Percentiles rank a stretch among this genome's conserved stretches.
phyloP scores from a whole-genome alignment of 2,329 filamentous ascomycete genomes.

The Ascochyta rabiei region DNA sequence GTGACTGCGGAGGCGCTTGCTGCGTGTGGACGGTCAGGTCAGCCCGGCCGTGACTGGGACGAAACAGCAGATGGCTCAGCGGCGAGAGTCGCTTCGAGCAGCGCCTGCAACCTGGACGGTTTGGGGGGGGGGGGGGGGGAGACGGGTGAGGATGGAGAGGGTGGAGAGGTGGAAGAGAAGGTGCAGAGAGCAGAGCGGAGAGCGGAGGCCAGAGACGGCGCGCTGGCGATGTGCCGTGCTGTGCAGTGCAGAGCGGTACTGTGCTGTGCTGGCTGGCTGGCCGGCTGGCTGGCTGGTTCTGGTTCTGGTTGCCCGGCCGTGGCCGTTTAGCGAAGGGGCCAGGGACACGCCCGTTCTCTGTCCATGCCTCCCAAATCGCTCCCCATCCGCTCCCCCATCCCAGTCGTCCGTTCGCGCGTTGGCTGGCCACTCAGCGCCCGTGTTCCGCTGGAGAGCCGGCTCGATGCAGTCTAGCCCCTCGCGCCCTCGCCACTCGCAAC shows the following conservation, averaged over 20 bases:
- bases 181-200: slow-evolving; percentile 11
- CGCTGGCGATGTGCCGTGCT: slow-evolving; percentile 12
- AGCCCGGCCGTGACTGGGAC: slow-evolving; percentile 25
- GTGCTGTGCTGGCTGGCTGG: too few relatives aligned
- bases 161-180: slow-evolving; percentile 18
- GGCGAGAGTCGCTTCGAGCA: slow-evolving; percentile 27
- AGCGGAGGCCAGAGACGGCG: not conserved
- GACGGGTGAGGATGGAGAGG: slow-evolving; percentile 13
- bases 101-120: slow-evolving; percentile 26
- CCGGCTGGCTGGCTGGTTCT: too few relatives aligned
- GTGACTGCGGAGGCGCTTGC: slow-evolving; percentile 19
- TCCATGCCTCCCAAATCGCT: slow-evolving; percentile 6
- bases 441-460: slow-evolving; percentile 27
- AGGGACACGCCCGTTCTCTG: slow-evolving; percentile 12
- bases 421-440: too few relatives aligned
- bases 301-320: slow-evolving; percentile 19
- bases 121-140: slow-evolving; percentile 12
- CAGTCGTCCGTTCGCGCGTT: too few relatives aligned
- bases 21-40: slow-evolving; percentile 14
- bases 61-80: slow-evolving; percentile 28
- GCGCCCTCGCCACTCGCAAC: slow-evolving; percentile 21
- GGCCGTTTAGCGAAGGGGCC: slow-evolving; percentile 25
- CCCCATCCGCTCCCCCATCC: too few relatives aligned
- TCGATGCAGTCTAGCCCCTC: slow-evolving; percentile 29
- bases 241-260: too few relatives aligned